A percentile compares a stretch with the other conserved stretches of the same genome.
Conservation (phyloP, 305 asterid species). For the Rubia peregrina region DNA sequence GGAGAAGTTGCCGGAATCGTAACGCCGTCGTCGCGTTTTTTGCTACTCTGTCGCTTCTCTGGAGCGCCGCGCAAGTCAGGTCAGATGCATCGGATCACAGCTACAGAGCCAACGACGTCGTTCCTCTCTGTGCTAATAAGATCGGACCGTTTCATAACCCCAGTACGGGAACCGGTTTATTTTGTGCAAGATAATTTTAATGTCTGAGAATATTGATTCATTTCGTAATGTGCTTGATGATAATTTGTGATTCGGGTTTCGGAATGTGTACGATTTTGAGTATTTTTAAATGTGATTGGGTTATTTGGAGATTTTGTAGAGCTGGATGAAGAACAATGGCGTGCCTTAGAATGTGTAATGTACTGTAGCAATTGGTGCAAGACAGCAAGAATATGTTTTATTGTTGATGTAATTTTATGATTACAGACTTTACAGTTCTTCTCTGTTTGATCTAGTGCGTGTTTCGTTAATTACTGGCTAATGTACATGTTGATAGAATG, state of each 20-base stretch:
- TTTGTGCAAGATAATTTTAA: neutral
- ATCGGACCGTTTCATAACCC: constrained; percentile 45
- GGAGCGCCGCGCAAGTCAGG: constrained; percentile 17
- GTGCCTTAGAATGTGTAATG: too few relatives aligned
- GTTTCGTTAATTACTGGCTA: too few relatives aligned
- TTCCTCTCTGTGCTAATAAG: constrained; percentile 36
- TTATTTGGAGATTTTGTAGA: neutral
- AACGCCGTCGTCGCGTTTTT: constrained; percentile 8
- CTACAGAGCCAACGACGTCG: constrained; percentile 27
- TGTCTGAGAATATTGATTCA: neutral
- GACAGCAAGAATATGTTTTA: too few relatives aligned
- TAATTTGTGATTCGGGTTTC: neutral
- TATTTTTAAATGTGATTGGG: neutral
- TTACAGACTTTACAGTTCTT: too few relatives aligned
- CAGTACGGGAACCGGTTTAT: constrained; percentile 4
- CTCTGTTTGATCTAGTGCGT: too few relatives aligned
- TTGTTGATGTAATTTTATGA: too few relatives aligned
- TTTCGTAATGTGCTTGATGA: neutral
- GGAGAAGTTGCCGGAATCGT: constrained; percentile 13
- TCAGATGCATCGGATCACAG: constrained; percentile 38
- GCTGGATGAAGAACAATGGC: too few relatives aligned
- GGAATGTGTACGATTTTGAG: neutral
- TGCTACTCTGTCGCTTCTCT: neutral
- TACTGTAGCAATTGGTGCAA: too few relatives aligned
- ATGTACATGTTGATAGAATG: too few relatives aligned